These are phyloP conservation scores for Dalbergia oliveri DNA, from an alignment of 306 rosid genomes.

Conservation along the genomic window DNA sequence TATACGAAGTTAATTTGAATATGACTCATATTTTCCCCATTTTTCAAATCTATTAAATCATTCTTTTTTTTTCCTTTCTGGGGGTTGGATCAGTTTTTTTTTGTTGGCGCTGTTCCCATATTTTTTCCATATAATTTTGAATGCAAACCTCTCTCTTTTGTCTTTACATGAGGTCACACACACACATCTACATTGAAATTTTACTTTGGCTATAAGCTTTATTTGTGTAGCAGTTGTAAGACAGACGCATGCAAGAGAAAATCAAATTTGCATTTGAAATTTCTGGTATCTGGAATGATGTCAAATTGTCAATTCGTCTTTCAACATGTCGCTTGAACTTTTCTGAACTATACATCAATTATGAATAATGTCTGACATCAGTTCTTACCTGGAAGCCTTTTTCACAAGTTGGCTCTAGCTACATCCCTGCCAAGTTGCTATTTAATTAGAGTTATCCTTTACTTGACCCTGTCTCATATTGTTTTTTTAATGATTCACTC, in stretches of 20 bases:
- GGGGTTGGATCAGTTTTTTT: conserved; percentile 20
- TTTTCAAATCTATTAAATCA: background rate
- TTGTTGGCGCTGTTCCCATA: conserved; percentile 11
- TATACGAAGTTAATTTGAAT: conserved; percentile 18
- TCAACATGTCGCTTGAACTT: conserved; percentile 10
- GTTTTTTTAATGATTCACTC: conserved; percentile 14
- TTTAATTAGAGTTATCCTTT: conserved; percentile 20
- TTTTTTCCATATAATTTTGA: background rate
- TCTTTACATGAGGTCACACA: background rate
- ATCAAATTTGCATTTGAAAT: conserved; percentile 8
- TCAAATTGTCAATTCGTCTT: conserved; percentile 28
- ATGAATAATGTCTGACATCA: background rate
- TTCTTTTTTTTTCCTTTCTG: background rate
- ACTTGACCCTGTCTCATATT: background rate
- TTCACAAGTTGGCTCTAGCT: conserved; percentile 17
- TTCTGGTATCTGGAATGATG: conserved; percentile 11
- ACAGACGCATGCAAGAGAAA: background rate
- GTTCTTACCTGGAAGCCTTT: conserved; percentile 17
- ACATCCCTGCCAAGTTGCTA: conserved; percentile 15
- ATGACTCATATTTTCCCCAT: background rate
- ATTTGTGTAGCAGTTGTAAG: background rate
- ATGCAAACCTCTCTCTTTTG: background rate
- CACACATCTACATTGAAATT: background rate
- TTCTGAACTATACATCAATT: background rate
- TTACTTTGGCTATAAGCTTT: conserved; percentile 5